Evolutionary conservation across 2,329 filamentous ascomycete species (phyloP).

Genomic region (Ophiognomonia clavigignenti-juglandacearum): DNA sequence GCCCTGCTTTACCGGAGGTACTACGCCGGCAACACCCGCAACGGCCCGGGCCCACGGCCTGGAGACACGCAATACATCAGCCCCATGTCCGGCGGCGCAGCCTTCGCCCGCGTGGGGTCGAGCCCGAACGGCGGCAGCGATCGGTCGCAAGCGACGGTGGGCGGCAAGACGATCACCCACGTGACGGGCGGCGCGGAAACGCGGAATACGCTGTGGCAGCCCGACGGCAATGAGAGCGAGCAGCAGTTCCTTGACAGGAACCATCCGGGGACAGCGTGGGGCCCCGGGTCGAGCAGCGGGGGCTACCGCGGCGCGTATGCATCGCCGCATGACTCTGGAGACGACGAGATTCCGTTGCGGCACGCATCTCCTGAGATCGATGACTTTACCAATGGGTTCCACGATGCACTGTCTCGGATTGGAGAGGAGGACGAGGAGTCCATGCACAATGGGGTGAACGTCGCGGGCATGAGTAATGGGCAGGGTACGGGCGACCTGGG

Average conservation of each 20-base stretch:
- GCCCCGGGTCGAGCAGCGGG: slow-evolving; percentile 17
- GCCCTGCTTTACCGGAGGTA: slow-evolving; percentile 39
- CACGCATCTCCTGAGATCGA: slow-evolving; percentile 33
- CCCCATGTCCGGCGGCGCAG: slow-evolving; percentile 25
- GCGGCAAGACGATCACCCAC: slow-evolving; percentile 15
- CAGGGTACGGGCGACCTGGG: slow-evolving; percentile 11
- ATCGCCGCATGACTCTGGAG: slow-evolving; percentile 16
- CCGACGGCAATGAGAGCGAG: slow-evolving; percentile 8
- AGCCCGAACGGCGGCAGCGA: slow-evolving; percentile 19
- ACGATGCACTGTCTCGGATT: slow-evolving; percentile 33
- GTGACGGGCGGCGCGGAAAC: slow-evolving; percentile 8
- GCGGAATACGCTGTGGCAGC: slow-evolving; percentile 9
- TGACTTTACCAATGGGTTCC: slow-evolving; percentile 40
- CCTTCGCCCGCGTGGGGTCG: slow-evolving; percentile 33
- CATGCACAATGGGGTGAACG: slow-evolving; percentile 6
- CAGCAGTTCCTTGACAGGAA: slow-evolving; percentile 21
- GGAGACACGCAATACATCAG: slow-evolving; percentile 36
- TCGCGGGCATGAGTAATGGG: slow-evolving; percentile 10
- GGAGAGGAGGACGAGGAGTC: slow-evolving; percentile 34
- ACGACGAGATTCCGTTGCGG: slow-evolving; percentile 34
- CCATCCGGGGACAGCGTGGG: slow-evolving; percentile 3
- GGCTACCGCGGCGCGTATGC: slow-evolving; percentile 12
- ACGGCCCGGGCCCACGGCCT: slow-evolving; percentile 34
- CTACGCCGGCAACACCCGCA: slow-evolving; percentile 35
- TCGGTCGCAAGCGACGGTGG: not conserved